phyloP scores from a whole-genome alignment of 306 rosid genomes.

The Glycyrrhiza uralensis region DNA sequence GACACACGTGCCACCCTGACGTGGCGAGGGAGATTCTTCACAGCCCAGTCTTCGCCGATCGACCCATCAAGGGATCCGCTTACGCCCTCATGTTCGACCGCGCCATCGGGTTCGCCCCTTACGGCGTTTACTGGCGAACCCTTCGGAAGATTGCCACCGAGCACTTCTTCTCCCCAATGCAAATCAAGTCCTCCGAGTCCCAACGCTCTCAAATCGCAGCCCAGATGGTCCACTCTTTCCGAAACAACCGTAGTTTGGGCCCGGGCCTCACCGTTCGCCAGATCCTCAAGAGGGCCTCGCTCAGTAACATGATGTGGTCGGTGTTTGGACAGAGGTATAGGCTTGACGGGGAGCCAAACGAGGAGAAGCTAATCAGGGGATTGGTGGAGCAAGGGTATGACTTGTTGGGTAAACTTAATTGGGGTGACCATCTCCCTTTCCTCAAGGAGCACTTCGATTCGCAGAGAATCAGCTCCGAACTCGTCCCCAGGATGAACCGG shows the following conservation, averaged over 20 bases:
- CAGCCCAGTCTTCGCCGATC: slow-evolving; percentile 74
- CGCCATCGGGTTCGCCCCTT: slow-evolving; percentile 90
- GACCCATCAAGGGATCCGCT: slow-evolving; percentile 87
- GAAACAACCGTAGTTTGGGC: too few species aligned
- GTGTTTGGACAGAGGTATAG: slow-evolving; percentile 62
- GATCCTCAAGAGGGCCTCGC: slow-evolving; percentile 57
- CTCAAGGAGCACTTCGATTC: slow-evolving; percentile 55
- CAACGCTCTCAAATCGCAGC: slow-evolving; percentile 55
- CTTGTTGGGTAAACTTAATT: slow-evolving; percentile 69
- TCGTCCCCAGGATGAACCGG: slow-evolving; percentile 75
- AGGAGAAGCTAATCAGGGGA: slow-evolving; percentile 42
- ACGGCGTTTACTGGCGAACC: slow-evolving; percentile 85
- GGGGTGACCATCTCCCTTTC: slow-evolving; percentile 88
- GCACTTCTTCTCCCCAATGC: slow-evolving; percentile 82
- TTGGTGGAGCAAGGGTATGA: slow-evolving; percentile 86
- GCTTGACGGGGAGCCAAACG: slow-evolving; percentile 30
- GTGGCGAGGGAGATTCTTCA: slow-evolving; percentile 76
- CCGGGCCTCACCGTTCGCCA: slow-evolving; percentile 20
- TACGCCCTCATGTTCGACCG: slow-evolving; percentile 82
- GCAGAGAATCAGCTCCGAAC: slow-evolving; percentile 63
- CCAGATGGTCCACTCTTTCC: slow-evolving; percentile 40
- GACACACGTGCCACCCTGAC: slow-evolving; percentile 62
- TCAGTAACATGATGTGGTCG: slow-evolving; percentile 77
- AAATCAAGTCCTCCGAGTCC: slow-evolving; percentile 57
- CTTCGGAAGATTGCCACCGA: slow-evolving; percentile 67